Evolutionary conservation across 2,329 filamentous ascomycete species (phyloP).

Genomic region (Talaromyces piceae): DNA sequence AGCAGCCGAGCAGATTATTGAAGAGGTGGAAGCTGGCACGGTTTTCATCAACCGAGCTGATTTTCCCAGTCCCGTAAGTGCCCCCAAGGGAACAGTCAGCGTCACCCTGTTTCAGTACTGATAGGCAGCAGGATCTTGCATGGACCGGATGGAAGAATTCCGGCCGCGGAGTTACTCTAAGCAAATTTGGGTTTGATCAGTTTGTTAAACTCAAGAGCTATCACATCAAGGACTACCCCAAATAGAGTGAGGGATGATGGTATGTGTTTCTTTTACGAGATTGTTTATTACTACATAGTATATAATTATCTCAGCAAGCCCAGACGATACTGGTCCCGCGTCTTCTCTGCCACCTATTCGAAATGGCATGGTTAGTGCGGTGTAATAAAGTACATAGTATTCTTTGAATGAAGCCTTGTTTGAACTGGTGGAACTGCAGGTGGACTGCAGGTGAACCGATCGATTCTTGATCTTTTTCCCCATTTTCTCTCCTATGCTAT

Average conservation of each 20-base stretch:
- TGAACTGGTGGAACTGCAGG: too few relatives aligned
- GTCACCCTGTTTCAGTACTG: conserved; percentile 13
- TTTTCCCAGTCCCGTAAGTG: conserved; percentile 78
- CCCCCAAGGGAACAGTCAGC: not conserved
- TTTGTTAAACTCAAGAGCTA: conserved; percentile 96
- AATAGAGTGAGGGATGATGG: conserved; percentile 24
- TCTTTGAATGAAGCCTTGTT: too few relatives aligned
- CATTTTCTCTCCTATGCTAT: too few relatives aligned
- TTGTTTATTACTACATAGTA: too few relatives aligned
- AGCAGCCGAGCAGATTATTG: conserved; percentile 66
- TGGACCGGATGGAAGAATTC: conserved; percentile 98
- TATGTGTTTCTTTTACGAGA: too few relatives aligned
- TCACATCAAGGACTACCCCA: conserved; percentile 74
- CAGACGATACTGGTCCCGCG: too few relatives aligned
- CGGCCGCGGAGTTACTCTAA: conserved; percentile 82
- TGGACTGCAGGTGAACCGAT: too few relatives aligned
- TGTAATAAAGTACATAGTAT: too few relatives aligned
- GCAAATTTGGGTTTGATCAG: conserved; percentile 85
- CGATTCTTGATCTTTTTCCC: too few relatives aligned
- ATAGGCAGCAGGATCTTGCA: conserved; percentile 64
- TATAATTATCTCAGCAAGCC: too few relatives aligned
- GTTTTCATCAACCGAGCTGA: conserved; percentile 95
- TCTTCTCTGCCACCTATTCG: too few relatives aligned
- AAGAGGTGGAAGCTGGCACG: conserved; percentile 82
- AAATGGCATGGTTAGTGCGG: too few relatives aligned